Conservation (phyloP, 2,329 filamentous ascomycete genomes). For the Clonostachys chloroleuca region DNA sequence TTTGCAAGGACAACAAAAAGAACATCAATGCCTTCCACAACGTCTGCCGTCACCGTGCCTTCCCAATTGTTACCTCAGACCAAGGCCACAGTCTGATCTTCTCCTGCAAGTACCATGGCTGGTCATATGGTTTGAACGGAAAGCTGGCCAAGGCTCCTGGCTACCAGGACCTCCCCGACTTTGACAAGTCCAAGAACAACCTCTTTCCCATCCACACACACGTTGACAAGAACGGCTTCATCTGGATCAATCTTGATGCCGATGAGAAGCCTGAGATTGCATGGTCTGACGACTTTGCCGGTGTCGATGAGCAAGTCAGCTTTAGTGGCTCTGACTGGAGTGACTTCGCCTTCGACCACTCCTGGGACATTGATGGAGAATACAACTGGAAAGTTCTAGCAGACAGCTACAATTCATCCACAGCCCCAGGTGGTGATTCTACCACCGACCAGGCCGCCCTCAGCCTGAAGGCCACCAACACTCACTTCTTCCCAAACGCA, state of each 20-base stretch:
- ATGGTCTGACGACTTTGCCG: constrained; percentile 48
- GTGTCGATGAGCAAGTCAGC: constrained; percentile 37
- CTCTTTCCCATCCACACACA: constrained; percentile 51
- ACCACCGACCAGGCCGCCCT: constrained; percentile 40
- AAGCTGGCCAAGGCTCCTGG: constrained; percentile 56
- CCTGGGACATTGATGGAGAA: constrained; percentile 50
- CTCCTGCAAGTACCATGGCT: constrained; percentile 58
- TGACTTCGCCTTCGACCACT: constrained; percentile 54
- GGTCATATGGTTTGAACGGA: constrained; percentile 55
- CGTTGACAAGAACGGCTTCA: constrained; percentile 47
- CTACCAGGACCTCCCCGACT: constrained; percentile 50
- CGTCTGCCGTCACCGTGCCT: constrained; percentile 57
- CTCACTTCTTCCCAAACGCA: constrained; percentile 46
- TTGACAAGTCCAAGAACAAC: constrained; percentile 51
- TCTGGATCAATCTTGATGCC: constrained; percentile 54
- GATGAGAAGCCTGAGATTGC: constrained; percentile 35
- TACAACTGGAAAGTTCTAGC: constrained; percentile 58
- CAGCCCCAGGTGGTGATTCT: constrained; percentile 43
- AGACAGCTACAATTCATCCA: constrained; percentile 61
- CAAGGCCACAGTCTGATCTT: constrained; percentile 47
- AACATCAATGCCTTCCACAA: constrained; percentile 60
- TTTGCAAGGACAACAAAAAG: constrained; percentile 43
- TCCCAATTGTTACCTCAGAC: constrained; percentile 48
- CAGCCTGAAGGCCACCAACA: constrained; percentile 38
- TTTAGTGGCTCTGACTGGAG: constrained; percentile 41